Percentiles rank a stretch among this genome's conserved stretches.
Conservation (phyloP, 805 yeast species). For the Saccharomycopsis javanensis region DNA sequence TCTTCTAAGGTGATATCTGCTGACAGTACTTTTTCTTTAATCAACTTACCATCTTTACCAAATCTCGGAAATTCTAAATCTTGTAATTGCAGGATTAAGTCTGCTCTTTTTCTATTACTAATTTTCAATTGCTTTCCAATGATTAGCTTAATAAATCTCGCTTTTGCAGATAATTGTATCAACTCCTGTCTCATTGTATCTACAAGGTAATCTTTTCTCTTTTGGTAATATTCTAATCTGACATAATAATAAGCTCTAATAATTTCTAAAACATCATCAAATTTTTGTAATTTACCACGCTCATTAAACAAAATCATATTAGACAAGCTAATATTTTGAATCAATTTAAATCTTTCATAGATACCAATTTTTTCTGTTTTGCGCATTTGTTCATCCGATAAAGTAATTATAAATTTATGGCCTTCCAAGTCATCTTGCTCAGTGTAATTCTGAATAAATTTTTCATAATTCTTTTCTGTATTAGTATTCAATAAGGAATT, state of each 20-base stretch:
- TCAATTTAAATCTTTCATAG: slow-evolving; percentile 73
- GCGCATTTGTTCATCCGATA: slow-evolving; percentile 73
- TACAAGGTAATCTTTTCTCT: slow-evolving; percentile 74
- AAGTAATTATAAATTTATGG: slow-evolving; percentile 67
- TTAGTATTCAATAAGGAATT: slow-evolving; percentile 32
- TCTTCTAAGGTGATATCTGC: slow-evolving; percentile 30
- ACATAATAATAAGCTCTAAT: slow-evolving; percentile 77
- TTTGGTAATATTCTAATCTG: slow-evolving; percentile 82
- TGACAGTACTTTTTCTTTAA: slow-evolving; percentile 15
- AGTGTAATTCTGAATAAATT: slow-evolving; percentile 18
- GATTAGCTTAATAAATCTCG: slow-evolving; percentile 83
- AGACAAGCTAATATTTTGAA: slow-evolving; percentile 54
- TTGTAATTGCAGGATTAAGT: slow-evolving; percentile 53
- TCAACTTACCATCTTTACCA: slow-evolving; percentile 28
- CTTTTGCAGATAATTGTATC: slow-evolving; percentile 69
- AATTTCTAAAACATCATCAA: slow-evolving; percentile 66
- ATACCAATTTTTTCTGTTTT: slow-evolving; percentile 68
- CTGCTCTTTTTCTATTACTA: slow-evolving; percentile 62
- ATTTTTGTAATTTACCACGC: slow-evolving; percentile 75
- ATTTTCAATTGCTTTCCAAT: slow-evolving; percentile 64
- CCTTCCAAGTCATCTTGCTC: slow-evolving; percentile 78
- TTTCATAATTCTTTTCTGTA: slow-evolving; percentile 45
- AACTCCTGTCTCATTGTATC: slow-evolving; percentile 63
- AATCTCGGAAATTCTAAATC: slow-evolving; percentile 65
- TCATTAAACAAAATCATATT: slow-evolving; percentile 97